phyloP scores from a whole-genome alignment of 192 early-diverging fungal genomes.

The Backusella liffmaniae region DNA sequence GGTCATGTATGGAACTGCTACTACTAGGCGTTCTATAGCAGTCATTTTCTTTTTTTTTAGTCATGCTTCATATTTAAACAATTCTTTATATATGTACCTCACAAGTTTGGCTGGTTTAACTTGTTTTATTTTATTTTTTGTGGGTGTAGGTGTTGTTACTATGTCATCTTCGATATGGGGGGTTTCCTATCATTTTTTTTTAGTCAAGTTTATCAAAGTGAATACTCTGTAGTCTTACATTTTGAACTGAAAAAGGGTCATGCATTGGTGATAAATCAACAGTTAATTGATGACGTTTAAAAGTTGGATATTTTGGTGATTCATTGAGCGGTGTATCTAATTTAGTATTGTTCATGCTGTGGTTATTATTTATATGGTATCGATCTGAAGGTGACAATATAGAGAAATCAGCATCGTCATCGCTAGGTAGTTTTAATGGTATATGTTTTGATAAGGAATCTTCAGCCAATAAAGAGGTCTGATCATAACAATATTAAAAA shows the following conservation, averaged over 20 bases:
- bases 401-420: neutral
- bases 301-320: neutral
- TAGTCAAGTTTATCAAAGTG: neutral
- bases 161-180: neutral
- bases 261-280: neutral
- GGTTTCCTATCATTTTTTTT: neutral
- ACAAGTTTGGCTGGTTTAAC: neutral
- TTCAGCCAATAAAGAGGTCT: conserved; percentile 11
- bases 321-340: neutral
- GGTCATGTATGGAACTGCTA: neutral
- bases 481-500: neutral
- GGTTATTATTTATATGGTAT: neutral
- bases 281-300: neutral
- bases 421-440: neutral
- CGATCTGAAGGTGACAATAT: neutral
- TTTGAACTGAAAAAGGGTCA: neutral
- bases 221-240: neutral
- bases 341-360: neutral
- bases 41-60: neutral
- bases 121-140: neutral
- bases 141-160: conserved; percentile 5
- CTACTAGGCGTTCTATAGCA: neutral
- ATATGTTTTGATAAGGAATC: neutral
- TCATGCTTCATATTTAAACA: neutral
- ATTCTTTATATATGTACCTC: neutral